Base-by-base conservation (phyloP, 495 filamentous ascomycete species). In the Neurospora tetraspora region DNA sequence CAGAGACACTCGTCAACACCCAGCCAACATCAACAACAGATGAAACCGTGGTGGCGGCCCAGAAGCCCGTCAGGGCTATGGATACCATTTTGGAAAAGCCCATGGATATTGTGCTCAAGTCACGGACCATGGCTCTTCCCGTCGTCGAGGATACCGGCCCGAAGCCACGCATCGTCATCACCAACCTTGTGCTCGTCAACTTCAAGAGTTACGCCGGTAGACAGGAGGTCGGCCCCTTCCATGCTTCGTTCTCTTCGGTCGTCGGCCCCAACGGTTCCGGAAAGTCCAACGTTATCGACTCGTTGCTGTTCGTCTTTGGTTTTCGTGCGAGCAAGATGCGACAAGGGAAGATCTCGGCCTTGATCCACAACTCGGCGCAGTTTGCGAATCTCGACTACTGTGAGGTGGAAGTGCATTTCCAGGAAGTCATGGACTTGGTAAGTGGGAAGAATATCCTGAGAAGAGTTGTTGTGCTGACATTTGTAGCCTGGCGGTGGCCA, bases 301-400 rank as follows among this genome's bases (percentile, higher is more conserved):
- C 96, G 9, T 83, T 99, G 43, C 90, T 99, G 4, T 99, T 99
- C 78, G 96, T 99, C 31, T 99, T 99, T 76, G 96, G 96, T 53
- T 99, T 99, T 83, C 91, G 96, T 69, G 96, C 96, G 34, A 98
- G 95, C 85, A 99, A 99, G 83, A 99, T 99, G 96, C 87, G 96
- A 77, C 96, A 99, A 81, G 96, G 96, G 78, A 99, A 99, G 83
- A 94, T 99, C 45, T 98, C 96, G 4, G 96, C 96, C 23, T 82
- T 99, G 74, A 98, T 99, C 72, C 96, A 99, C 79, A 98, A 97
- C 80, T 98, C 95, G 40, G 94, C 94, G 2, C 87, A 91, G 43
- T 89, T 90, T 74, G 94, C 96, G 1, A 86, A 97, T 73, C 84
- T 98, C 8, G 91, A 93, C 59, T 89, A 89, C 78, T 99, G 96